Base-by-base conservation (phyloP, 2,329 filamentous ascomycete species). In the Mycosphaerella arachidis region DNA sequence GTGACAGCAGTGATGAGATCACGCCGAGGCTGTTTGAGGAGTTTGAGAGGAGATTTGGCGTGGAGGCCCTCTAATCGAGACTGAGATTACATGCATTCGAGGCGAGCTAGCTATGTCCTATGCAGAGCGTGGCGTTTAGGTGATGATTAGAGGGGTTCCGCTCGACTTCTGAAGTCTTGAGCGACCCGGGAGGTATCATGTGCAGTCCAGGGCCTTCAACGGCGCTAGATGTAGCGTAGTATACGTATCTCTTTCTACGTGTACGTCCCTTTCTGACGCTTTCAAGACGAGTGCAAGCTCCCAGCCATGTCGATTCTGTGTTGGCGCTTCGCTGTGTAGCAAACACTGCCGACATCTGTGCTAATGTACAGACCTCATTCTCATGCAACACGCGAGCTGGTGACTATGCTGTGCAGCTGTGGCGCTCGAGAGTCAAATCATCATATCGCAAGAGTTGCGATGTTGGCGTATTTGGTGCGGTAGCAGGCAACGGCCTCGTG, bases 1-100 rank as follows among this genome's bases (percentile, higher is more conserved):
- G 94, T 24, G 85, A 92, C 76, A 93, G 86, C 74, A 96, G 92
- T 71, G 91, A 99, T 72, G 94, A 97, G 77, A 99, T 99, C 68
- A 92, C 84, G 56, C 94, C 94, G n/a, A 87, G 92, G 78, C 80
- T 99, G 30, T 90, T 91, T 71, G 77, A 80, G 8, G 92, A 96
- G 76, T 90, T 99, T 74, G 87, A 90, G 77, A 84, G 80, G 71
- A 83, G 89, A 58, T 97, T 97, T 76, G 72, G 65, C 7, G 64
- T 56, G 50, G 56, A 62, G 57, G 57, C 35, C 24, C 46, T 6
- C 33, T 40, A 18, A 48, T 57, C 13, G 35, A 10, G 35, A 13
- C 16, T 2, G 35, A 37, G 35, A 37, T 16, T 10, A 37, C 8
- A 37, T 12, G 35, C 8, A 24, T 24, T 24, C 3, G 24, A 24